Evolutionary conservation across 179 eudicot species (phyloP), one percentile per base, ranked within the genome.

Genomic region (Spergularia azorica): DNA sequence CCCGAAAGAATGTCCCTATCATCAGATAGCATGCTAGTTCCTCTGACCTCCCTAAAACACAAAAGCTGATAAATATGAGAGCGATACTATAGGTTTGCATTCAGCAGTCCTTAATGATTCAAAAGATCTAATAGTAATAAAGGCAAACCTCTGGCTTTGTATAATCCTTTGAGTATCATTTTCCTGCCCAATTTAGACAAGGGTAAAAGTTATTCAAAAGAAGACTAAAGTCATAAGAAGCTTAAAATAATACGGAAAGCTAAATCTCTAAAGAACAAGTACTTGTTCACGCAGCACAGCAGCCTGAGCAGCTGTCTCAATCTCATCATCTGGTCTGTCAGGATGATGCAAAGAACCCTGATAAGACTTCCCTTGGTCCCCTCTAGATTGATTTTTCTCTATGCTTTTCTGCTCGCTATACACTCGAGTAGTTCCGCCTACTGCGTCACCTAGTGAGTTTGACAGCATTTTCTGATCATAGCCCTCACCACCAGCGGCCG

Each of bases 211-310:
- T 36, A 70, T 77, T 74, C 75, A 82, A 63, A 39, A 6, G 71
- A 58, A 59, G 48, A 32, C 3, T 59, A 13, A 55, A 63, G 20
- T 21, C 20, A n/a, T 55, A 38, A 68, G 61, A 67, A 84, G 67
- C 80, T 72, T 52, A 76, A 76, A 62, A 51, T 18, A 55, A 76
- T 51, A 68, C 39, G 14, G n/a, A 60, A 62, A 46, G 65, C 26
- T 50, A 79, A 48, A 74, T 78, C 54, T 72, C 21, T 20, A 63
- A 52, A 70, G 14, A 46, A 81, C 78, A 72, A 18, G 60, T 93
- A 95, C 98, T 84, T 95, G 98, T 82, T 95, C 99, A 76, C 81
- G 95, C 73, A 95, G 79, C 79, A 95, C 90, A 76, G 97, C 97
- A 79, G 83, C 92, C 83, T 88, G 95, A 68, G 86, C 99, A 86